Percentiles rank a stretch among this genome's conserved stretches.
phyloP scores from a whole-genome alignment of 1,284 basidiomycete species.

The Ganoderma lingzhi region DNA sequence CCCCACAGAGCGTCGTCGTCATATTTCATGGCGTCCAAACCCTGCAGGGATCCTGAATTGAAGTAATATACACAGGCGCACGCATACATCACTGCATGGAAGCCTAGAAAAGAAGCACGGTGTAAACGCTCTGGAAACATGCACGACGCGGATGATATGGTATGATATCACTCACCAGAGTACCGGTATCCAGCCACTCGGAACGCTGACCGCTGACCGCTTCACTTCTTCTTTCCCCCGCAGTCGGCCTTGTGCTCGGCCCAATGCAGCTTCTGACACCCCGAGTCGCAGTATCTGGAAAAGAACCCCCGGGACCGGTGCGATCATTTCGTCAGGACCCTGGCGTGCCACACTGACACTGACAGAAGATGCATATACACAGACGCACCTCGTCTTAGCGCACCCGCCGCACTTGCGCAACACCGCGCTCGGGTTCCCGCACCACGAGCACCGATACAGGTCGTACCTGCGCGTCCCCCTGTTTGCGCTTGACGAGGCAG shows the following conservation, averaged over 20 bases:
- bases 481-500: neutral
- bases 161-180: neutral
- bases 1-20: neutral
- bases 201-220: neutral
- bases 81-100: neutral
- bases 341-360: neutral
- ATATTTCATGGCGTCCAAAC: neutral
- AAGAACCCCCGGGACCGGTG: neutral
- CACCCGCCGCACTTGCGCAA: conserved; percentile 47
- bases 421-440: conserved; percentile 60
- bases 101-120: neutral
- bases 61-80: neutral
- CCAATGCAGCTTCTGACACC: conserved; percentile 61
- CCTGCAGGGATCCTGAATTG: neutral
- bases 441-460: conserved; percentile 59
- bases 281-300: conserved; percentile 56
- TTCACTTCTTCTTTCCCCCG: conserved; percentile 15
- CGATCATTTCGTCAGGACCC: neutral
- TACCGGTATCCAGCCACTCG: neutral
- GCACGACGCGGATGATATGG: neutral
- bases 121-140: neutral
- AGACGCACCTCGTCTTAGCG: conserved; percentile 48
- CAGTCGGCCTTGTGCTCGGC: conserved; percentile 36
- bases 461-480: conserved; percentile 12
- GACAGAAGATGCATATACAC: conserved; percentile 31